phyloP scores from a whole-genome alignment of 2,329 filamentous ascomycete genomes.

The Eurotiales sp. region DNA sequence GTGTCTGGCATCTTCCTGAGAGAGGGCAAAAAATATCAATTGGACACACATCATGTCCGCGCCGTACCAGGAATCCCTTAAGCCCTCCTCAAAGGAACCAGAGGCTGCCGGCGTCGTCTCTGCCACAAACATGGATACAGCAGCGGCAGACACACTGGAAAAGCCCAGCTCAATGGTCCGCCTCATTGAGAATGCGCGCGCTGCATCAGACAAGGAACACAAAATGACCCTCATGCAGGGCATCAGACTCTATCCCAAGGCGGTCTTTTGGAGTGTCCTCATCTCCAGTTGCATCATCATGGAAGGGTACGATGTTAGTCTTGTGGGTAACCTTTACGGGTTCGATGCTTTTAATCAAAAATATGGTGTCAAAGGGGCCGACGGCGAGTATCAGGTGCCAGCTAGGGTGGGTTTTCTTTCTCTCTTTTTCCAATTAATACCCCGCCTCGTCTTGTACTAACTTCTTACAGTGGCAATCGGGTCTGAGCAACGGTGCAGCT shows the following conservation, averaged over 20 bases:
- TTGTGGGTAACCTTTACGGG: slow-evolving; percentile 75
- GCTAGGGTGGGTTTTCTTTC: slow-evolving; percentile 29
- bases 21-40: too few relatives aligned
- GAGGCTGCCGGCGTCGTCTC: neutral
- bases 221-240: slow-evolving; percentile 72
- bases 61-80: neutral
- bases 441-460: too few relatives aligned
- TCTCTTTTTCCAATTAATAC: neutral
- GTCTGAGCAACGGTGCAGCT: slow-evolving; percentile 42
- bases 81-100: neutral
- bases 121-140: neutral
- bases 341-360: slow-evolving; percentile 40
- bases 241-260: slow-evolving; percentile 79
- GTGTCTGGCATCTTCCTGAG: too few relatives aligned
- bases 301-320: slow-evolving; percentile 81
- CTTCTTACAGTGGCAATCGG: slow-evolving; percentile 46
- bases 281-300: slow-evolving; percentile 90
- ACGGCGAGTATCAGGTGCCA: slow-evolving; percentile 38
- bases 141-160: slow-evolving; percentile 1
- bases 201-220: slow-evolving; percentile 48
- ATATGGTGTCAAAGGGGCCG: slow-evolving; percentile 31
- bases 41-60: neutral
- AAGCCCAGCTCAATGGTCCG: slow-evolving; percentile 27
- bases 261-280: slow-evolving; percentile 74
- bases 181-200: slow-evolving; percentile 39